Evolutionary conservation across 2,329 filamentous ascomycete genomes (phyloP), one percentile per base, ranked within the genome.

Genomic region (Cercospora zeae-maydis): DNA sequence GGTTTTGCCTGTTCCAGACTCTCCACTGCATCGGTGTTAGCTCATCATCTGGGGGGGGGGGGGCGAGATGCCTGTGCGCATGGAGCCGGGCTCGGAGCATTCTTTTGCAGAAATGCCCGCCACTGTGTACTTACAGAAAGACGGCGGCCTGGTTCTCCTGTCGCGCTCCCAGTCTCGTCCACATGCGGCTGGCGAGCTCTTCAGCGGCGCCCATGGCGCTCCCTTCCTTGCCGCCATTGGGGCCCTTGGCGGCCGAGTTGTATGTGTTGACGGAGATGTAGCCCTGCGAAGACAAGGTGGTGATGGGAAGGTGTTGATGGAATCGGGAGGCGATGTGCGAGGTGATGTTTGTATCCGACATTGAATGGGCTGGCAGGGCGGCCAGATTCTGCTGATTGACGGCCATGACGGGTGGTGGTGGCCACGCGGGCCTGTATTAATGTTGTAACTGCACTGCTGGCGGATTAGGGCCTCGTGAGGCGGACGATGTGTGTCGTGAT

Each of bases 1-100:
- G 0, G 95, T 97, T 81, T 99, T 99, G 71, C 95, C 95, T 33
- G 95, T 88, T 51, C 95, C 95, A 62, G 92, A 96, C 83, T 99
- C 95, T 77, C 95, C 95, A 69, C 93, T 97, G 69, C 55, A 7
- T 31, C 31, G 5, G 30, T 31, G 64, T 70, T 65, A 70, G 71
- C 53, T 24, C 14, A 14, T 52, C n/a, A 4, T 37, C 19, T 11
- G 24, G n/a, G 33, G 11, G 30, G n/a, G 14, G 24, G n/a, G 33
- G 11, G 30, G n/a, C n/a, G 19, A 52, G 16, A 36, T 7, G 8
- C 16, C 36, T 39, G 2, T 11, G 45, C 10, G 11, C 16, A 24
- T 27, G n/a, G n/a, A 10, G 14, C 21, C 36, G 33, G 27, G 16
- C 11, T 45, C 39, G 2, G 19, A n/a, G 11, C 19, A 3, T 6